phyloP scores from a whole-genome alignment of 2,329 filamentous ascomycete species.

The Dryadomyces quercus-mongolicae region DNA sequence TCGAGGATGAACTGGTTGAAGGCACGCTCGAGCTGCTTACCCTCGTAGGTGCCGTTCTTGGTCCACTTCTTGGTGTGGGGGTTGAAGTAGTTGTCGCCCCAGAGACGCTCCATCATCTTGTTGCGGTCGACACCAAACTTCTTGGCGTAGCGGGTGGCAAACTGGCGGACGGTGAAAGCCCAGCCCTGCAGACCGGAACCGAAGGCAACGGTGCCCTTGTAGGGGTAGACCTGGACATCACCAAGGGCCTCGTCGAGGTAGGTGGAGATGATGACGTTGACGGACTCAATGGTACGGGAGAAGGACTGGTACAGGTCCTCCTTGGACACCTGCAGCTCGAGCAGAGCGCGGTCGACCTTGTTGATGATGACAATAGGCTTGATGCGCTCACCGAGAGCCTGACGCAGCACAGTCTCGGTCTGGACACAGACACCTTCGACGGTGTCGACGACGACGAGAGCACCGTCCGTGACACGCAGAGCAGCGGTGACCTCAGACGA shows the following conservation, averaged over 20 bases:
- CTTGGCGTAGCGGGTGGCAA: constrained; percentile 93
- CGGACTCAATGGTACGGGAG: constrained; percentile 98
- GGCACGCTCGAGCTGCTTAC: constrained; percentile 81
- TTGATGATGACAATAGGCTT: constrained; percentile 99
- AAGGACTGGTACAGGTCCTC: constrained; percentile 99
- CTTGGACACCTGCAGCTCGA: constrained; percentile 97
- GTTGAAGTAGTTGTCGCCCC: constrained; percentile 99
- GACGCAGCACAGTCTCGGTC: constrained; percentile 98
- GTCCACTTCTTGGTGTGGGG: constrained; percentile 99
- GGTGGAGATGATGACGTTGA: constrained; percentile 99
- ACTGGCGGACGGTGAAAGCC: constrained; percentile 98
- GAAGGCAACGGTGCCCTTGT: constrained; percentile 96
- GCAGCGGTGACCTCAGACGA: constrained; percentile 98
- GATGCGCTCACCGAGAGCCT: constrained; percentile 99
- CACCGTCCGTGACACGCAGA: constrained; percentile 99
- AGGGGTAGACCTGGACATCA: constrained; percentile 97
- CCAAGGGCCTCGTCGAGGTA: constrained; percentile 95
- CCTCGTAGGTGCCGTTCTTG: constrained; percentile 71
- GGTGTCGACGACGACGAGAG: constrained; percentile 98
- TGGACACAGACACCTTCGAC: constrained; percentile 99
- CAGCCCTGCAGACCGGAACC: constrained; percentile 99
- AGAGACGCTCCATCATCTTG: constrained; percentile 99
- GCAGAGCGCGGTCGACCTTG: constrained; percentile 99
- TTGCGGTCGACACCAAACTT: constrained; percentile 99
- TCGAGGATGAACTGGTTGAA: constrained; percentile 99